These are phyloP conservation scores for Phytophthora cryptogea DNA, from an alignment of 352 stramenopile species.

Conservation along the genomic window DNA sequence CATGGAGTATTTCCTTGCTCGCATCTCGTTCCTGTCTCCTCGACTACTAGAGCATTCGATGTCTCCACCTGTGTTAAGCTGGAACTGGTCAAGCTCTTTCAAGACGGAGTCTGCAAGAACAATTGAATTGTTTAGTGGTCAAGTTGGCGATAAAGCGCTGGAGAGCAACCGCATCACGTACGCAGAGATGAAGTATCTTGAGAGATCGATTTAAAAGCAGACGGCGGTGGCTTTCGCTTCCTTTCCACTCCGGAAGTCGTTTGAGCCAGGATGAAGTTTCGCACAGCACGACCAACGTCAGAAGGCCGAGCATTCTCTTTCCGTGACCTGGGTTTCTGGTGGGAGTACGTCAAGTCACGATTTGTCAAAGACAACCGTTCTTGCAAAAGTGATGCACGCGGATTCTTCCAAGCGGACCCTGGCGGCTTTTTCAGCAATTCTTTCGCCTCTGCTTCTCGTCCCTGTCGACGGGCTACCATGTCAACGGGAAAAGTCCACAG, in stretches of 20 bases:
- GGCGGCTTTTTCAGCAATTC: slow-evolving; percentile 39
- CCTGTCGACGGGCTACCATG: slow-evolving; percentile 38
- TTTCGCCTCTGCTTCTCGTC: slow-evolving; percentile 47
- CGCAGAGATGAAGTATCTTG: slow-evolving; percentile 31
- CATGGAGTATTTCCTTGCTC: slow-evolving; percentile 45
- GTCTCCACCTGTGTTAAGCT: slow-evolving; percentile 27
- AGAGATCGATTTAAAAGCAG: slow-evolving; percentile 24
- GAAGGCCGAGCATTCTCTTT: slow-evolving; percentile 30
- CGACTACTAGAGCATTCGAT: slow-evolving; percentile 20
- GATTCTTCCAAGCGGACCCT: slow-evolving; percentile 28
- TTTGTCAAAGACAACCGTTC: slow-evolving; percentile 51
- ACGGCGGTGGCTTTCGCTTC: slow-evolving; percentile 9
- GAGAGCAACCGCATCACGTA: slow-evolving; percentile 9
- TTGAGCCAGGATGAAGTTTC: slow-evolving; percentile 52
- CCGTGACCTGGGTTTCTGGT: slow-evolving; percentile 13
- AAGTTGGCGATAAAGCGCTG: background rate
- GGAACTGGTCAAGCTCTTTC: slow-evolving; percentile 56
- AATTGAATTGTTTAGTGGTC: background rate
- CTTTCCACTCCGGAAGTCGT: slow-evolving; percentile 15
- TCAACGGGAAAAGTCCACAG: slow-evolving; percentile 67
- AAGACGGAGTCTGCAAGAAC: slow-evolving; percentile 43
- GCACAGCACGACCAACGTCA: slow-evolving; percentile 45
- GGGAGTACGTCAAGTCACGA: slow-evolving; percentile 26
- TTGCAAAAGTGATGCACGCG: slow-evolving; percentile 53
- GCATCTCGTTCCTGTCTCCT: slow-evolving; percentile 11